Conservation (phyloP, 208 protist species). For the Leishmania tropica region DNA sequence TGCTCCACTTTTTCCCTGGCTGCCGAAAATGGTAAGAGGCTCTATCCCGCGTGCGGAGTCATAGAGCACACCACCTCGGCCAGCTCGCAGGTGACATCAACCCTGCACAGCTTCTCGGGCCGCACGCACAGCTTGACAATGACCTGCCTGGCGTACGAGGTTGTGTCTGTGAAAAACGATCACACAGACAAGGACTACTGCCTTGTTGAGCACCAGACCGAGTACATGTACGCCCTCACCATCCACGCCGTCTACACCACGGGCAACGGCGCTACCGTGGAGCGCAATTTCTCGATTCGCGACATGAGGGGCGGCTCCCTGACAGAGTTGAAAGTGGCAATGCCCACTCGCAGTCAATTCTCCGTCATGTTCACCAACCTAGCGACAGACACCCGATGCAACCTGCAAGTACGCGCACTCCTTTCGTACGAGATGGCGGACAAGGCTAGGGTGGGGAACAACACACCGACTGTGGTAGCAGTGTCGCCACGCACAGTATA, state of each 20-base stretch:
- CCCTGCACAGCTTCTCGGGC: conserved; percentile 23
- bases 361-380: conserved; percentile 70
- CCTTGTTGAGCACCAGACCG: conserved; percentile 57
- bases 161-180: conserved; percentile 41
- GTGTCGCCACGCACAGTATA: conserved; percentile 60
- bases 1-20: conserved; percentile 6
- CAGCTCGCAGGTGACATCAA: conserved; percentile 16
- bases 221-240: conserved; percentile 55
- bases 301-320: conserved; percentile 69
- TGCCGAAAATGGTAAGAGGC: conserved; percentile 24
- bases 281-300: conserved; percentile 54
- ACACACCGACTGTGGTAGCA: conserved; percentile 51
- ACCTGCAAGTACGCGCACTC: conserved; percentile 45
- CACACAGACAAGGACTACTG: conserved; percentile 53
- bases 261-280: conserved; percentile 14
- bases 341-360: conserved; percentile 34
- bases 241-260: conserved; percentile 45
- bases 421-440: conserved; percentile 17
- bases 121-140: conserved; percentile 28
- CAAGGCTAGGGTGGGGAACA: no score
- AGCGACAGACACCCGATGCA: conserved; percentile 39
- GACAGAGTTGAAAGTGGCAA: conserved; percentile 33
- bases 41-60: conserved; percentile 62
- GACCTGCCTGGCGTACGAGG: conserved; percentile 68
- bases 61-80: conserved; percentile 25